Evolutionary conservation across 2,329 filamentous ascomycete genomes (phyloP), one percentile per base, ranked within the genome.

Genomic region (Lasiodiplodia sp.): DNA sequence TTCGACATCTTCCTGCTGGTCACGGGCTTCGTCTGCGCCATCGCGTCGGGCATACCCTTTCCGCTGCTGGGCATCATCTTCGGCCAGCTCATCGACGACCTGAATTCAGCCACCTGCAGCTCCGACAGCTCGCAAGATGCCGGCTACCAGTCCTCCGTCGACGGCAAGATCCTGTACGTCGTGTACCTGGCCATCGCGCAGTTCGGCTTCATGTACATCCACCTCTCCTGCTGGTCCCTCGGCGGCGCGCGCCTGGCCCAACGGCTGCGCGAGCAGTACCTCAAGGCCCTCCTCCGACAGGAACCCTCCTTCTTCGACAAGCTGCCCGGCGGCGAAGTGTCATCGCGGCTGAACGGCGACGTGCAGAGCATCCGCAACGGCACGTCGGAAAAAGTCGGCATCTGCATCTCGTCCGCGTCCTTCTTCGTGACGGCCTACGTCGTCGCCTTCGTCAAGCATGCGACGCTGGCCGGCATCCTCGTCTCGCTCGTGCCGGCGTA

Each of bases 371-470:
- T 92, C 64, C 90, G 90, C 73, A 85, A 86, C 0, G 90, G 90
- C 16, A 91, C 90, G 0, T 89, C 87, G 1, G 90, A 92, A 77
- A 92, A 92, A 76, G 89, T 91, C 18, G 90, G 90, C 64, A 86
- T 91, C 40, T 85, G 87, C 71, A 82, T 92, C 4, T 84, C 86
- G 28, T 88, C 85, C 63, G 77, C 87, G 11, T 87, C 88, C 2
- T 92, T 91, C 76, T 92, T 92, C 74, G 75, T 91, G 66, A 88
- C 90, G 0, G 87, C 89, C 3, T 92, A 90, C 70, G 82, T 89
- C 4, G 86, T 92, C 18, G 88, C 89, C 1, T 92, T 92, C 71
- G 86, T 88, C 75, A 88, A 90, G 72, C 84, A 91, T 72, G 82
- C 86, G 18, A 83, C 83, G 60, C 82, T 92, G 10, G 88, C 90